Evolutionary conservation across 2,329 filamentous ascomycete species (phyloP).

Genomic region (Zymoseptoria tritici): DNA sequence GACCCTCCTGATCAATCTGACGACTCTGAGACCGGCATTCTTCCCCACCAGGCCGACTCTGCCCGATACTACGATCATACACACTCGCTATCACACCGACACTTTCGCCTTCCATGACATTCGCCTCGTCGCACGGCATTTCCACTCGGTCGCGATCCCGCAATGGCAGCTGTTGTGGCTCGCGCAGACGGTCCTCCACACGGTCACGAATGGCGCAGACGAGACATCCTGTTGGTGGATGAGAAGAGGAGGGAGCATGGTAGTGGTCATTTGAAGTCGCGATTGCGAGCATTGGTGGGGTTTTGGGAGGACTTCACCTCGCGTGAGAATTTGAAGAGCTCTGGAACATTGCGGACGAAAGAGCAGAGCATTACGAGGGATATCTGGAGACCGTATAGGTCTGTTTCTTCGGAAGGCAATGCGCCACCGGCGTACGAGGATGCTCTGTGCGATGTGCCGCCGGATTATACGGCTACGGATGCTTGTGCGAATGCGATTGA

Average conservation of each 20-base stretch:
- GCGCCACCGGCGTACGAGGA: conserved; percentile 40
- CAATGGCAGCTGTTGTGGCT: conserved; percentile 41
- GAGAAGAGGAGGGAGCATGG: conserved; percentile 42
- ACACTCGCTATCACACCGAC: neutral
- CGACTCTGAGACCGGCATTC: neutral
- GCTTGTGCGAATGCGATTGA: conserved; percentile 9
- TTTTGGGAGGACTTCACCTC: conserved; percentile 17
- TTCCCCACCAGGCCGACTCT: neutral
- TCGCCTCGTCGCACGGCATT: conserved; percentile 21
- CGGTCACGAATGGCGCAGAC: conserved; percentile 36
- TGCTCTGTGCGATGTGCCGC: conserved; percentile 36
- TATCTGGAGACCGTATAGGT: neutral
- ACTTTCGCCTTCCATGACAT: conserved; percentile 29
- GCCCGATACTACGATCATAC: neutral
- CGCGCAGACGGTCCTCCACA: conserved; percentile 34
- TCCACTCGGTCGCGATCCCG: conserved; percentile 21
- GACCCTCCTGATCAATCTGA: neutral
- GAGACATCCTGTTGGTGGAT: conserved; percentile 32
- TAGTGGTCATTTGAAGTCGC: conserved; percentile 29
- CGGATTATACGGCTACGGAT: conserved; percentile 36
- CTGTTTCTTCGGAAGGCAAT: neutral
- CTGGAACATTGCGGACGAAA: neutral
- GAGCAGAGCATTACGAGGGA: conserved; percentile 1
- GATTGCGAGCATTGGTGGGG: conserved; percentile 19
- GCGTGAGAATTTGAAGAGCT: conserved; percentile 4